phyloP scores from a whole-genome alignment of 1,284 basidiomycete species.

The Meira miltonrushii region DNA sequence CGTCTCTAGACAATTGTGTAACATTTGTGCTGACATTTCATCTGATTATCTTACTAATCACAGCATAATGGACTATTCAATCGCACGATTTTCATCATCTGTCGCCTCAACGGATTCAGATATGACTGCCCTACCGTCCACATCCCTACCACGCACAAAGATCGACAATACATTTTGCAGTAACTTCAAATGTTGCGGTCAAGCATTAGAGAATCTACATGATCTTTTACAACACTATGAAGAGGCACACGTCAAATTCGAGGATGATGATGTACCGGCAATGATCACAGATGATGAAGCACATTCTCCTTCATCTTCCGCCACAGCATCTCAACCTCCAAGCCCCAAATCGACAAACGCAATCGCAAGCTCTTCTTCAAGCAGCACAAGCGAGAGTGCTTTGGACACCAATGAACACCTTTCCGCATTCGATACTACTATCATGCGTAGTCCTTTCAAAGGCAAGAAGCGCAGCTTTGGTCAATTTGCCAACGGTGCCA shows the following conservation, averaged over 20 bases:
- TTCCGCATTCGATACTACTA: constrained; percentile 45
- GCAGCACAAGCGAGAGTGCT: constrained; percentile 15
- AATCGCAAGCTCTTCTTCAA: background rate
- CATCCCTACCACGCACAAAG: constrained; percentile 21
- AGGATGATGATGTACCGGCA: constrained; percentile 46
- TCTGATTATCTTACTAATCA: background rate
- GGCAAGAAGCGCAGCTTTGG: constrained; percentile 51
- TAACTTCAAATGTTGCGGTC: constrained; percentile 50
- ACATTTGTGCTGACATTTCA: too few relatives aligned
- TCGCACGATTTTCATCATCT: constrained; percentile 43
- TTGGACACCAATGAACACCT: constrained; percentile 23
- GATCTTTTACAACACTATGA: constrained; percentile 52
- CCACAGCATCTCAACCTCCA: constrained; percentile 34
- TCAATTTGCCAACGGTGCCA: constrained; percentile 27
- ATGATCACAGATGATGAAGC: constrained; percentile 44
- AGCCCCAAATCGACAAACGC: constrained; percentile 32
- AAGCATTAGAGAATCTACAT: constrained; percentile 47
- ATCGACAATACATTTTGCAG: constrained; percentile 51
- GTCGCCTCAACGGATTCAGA: constrained; percentile 48
- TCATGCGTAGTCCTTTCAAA: constrained; percentile 33
- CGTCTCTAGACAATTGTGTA: background rate
- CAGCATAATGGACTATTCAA: constrained; percentile 50
- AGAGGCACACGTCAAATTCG: constrained; percentile 49
- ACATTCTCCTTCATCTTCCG: constrained; percentile 32
- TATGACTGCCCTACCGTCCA: constrained; percentile 39